These are phyloP conservation scores for Verbascum thapsus DNA, from an alignment of 257 asterid genomes.

Conservation along the genomic window DNA sequence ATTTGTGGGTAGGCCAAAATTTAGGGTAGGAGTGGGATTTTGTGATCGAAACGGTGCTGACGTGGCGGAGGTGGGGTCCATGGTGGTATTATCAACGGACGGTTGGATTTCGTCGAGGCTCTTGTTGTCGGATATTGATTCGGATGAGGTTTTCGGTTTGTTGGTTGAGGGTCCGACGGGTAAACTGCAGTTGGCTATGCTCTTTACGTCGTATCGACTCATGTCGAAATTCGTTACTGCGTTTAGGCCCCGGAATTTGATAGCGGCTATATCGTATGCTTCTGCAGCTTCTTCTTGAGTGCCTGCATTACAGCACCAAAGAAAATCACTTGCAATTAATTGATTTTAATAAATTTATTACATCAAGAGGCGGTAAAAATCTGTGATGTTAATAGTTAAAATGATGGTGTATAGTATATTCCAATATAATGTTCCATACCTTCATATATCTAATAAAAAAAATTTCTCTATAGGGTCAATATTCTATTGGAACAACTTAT, in stretches of 20 bases:
- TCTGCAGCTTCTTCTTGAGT: slow-evolving; percentile 93
- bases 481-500: too few relatives aligned
- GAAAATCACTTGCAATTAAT: too few relatives aligned
- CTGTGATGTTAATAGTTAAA: too few relatives aligned
- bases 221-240: slow-evolving; percentile 85
- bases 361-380: too few relatives aligned
- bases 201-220: slow-evolving; percentile 70
- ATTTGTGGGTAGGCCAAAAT: slow-evolving; percentile 46
- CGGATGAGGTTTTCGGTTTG: slow-evolving; percentile 52
- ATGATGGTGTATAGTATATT: too few relatives aligned
- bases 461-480: too few relatives aligned
- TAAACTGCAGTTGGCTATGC: slow-evolving; percentile 67
- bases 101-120: slow-evolving; percentile 29
- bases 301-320: slow-evolving; percentile 34
- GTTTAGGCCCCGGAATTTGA: slow-evolving; percentile 76
- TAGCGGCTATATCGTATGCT: slow-evolving; percentile 86
- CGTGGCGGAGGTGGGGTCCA: slow-evolving; percentile 36
- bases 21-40: slow-evolving; percentile 31
- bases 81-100: slow-evolving; percentile 24
- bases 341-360: too few relatives aligned
- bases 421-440: too few relatives aligned
- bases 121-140: slow-evolving; percentile 37
- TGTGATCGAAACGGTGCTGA: slow-evolving; percentile 30
- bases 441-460: too few relatives aligned
- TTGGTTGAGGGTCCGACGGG: slow-evolving; percentile 59